Percentiles rank a stretch among this genome's conserved stretches.
These are phyloP conservation scores for Coniochaeta hoffmannii DNA, from an alignment of 2,329 filamentous ascomycete species.

Conservation along the genomic window DNA sequence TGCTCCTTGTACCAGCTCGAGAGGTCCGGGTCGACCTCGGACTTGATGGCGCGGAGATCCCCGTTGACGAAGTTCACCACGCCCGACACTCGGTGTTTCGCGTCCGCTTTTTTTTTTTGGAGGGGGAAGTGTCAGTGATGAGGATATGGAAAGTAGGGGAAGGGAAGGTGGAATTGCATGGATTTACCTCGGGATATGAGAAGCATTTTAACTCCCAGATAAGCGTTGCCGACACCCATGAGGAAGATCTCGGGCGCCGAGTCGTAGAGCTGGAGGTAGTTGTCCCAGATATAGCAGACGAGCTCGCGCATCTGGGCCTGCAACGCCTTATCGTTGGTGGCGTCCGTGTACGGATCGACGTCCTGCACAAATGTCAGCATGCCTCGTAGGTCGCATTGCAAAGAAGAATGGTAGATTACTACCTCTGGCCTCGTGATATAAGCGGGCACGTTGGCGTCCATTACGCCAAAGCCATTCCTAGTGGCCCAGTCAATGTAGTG, in stretches of 20 bases:
- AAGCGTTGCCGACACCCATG: slow-evolving; percentile 84
- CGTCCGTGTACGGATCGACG: slow-evolving; percentile 37
- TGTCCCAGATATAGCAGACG: slow-evolving; percentile 89
- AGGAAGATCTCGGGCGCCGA: slow-evolving; percentile 70
- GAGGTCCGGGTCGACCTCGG: slow-evolving; percentile 66
- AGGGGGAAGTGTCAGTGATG: slow-evolving; percentile 8
- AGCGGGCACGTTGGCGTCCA: slow-evolving; percentile 86
- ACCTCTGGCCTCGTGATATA: slow-evolving; percentile 61
- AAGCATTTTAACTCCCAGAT: slow-evolving; percentile 73
- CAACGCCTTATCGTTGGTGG: slow-evolving; percentile 36
- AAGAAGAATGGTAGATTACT: not conserved
- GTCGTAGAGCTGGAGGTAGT: slow-evolving; percentile 79
- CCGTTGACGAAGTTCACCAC: slow-evolving; percentile 78
- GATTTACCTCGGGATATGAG: slow-evolving; percentile 53
- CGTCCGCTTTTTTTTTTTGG: no score
- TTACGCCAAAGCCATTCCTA: slow-evolving; percentile 69
- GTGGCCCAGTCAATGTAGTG: slow-evolving; percentile 81
- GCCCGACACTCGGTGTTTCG: slow-evolving; percentile 60
- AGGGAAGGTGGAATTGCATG: no score
- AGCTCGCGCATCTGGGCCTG: slow-evolving; percentile 63
- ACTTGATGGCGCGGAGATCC: slow-evolving; percentile 68
- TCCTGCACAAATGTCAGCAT: slow-evolving; percentile 27
- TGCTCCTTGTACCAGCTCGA: slow-evolving; percentile 78
- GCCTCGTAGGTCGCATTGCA: no score
- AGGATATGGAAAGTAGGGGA: slow-evolving; percentile 4